Base-by-base conservation (phyloP, 257 asterid species). In the Echites panduratus region DNA sequence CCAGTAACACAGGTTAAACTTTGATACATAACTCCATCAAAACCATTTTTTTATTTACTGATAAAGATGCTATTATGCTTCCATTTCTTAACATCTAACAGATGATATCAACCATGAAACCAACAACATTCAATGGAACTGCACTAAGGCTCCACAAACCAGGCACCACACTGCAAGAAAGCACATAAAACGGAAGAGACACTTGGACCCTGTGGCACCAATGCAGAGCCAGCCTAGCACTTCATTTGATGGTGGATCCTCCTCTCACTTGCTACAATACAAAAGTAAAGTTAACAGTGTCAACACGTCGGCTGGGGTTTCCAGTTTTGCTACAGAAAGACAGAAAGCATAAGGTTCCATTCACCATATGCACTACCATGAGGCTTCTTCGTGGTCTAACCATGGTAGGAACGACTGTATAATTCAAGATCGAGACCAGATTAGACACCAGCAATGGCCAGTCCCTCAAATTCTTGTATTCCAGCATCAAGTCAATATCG, bases 71-170 rank as follows among this genome's bases (percentile, higher is more conserved):
- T 11, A 6, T 53, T 40, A 32, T 32, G 13, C 26, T 19, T 65
- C 49, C 11, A 13, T 24, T 52, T 38, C 35, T 66, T 56, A 26
- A 13, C 3, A 13, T 50, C 10, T 58, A 66, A 53, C 73, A 89
- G 92, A 89, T 89, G 92, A 92, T 88, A 17, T 84, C 90, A 41
- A 85, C 79, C 73, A 81, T 89, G 90, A 87, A 83, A 75, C 87
- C 90, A 27, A 85, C 89, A 4, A 77, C 87, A 58, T 89, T 89
- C 67, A 84, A 77, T 48, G 92, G 85, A n/a, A 78, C 70, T 75
- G 83, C 85, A 43, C 84, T 0, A 78, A 72, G 56, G 90, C 89
- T 9, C 64, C 87, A 8, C 84, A 79, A 58, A 78, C 75, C 62
- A 84, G 96, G 92, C 88, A 89, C 79, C 87, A 78, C 5, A 79